Evolutionary conservation across 352 stramenopile species (phyloP).

Genomic region (Globisporangium echinulatum): DNA sequence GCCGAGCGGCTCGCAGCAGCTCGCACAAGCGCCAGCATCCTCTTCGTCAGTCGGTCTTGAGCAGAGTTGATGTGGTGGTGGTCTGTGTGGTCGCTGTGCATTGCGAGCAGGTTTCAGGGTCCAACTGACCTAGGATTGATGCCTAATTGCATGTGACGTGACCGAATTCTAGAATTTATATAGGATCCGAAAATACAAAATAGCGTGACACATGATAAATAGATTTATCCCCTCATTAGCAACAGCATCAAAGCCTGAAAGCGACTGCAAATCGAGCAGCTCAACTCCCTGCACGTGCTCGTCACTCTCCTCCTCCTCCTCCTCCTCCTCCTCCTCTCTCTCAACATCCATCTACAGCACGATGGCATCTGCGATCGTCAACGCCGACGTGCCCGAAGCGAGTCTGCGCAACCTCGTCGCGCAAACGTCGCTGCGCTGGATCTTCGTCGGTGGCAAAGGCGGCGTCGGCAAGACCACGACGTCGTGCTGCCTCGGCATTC

Average conservation of each 20-base stretch:
- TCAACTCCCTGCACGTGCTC: no score
- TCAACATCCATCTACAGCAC: not conserved
- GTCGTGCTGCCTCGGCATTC: constrained; percentile 95
- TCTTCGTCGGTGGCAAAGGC: constrained; percentile 95
- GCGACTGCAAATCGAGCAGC: no score
- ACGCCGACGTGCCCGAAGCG: constrained; percentile 70
- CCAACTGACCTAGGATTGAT: no score
- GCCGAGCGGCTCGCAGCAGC: constrained; percentile 15
- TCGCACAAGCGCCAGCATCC: constrained; percentile 27
- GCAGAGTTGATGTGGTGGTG: constrained; percentile 1
- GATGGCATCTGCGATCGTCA: constrained; percentile 14
- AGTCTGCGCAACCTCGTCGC: constrained; percentile 89
- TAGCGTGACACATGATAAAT: not conserved
- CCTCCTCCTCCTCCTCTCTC: not conserved
- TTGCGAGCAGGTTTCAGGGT: no score
- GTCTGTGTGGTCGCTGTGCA: constrained; percentile 4
- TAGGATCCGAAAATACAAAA: not conserved
- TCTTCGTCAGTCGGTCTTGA: constrained; percentile 7
- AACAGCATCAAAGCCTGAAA: no score
- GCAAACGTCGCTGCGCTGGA: constrained; percentile 88
- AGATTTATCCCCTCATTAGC: not conserved
- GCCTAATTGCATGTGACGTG: no score
- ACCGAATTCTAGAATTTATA: not conserved
- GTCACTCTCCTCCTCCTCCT: not conserved
- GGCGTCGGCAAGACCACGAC: constrained; percentile 97